A percentile compares a stretch with the other conserved stretches of the same genome.
Evolutionary conservation across 805 yeast species (phyloP).

Genomic region (Barnettozyma pratensis): DNA sequence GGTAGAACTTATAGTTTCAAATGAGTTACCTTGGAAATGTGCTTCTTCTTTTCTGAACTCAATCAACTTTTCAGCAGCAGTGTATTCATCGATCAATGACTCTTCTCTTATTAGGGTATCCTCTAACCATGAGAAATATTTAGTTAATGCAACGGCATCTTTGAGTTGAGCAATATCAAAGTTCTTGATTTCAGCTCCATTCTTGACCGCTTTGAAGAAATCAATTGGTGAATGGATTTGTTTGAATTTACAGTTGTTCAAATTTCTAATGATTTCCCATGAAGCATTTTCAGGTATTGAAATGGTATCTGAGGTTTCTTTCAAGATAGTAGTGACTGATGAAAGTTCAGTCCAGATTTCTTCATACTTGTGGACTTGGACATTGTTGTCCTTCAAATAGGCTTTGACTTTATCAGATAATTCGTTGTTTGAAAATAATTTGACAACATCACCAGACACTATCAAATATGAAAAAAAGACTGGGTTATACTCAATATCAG

Average conservation of each 20-base stretch:
- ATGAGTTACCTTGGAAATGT: slow-evolving; percentile 63
- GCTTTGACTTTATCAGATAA: slow-evolving; percentile 32
- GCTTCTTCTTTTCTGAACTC: slow-evolving; percentile 48
- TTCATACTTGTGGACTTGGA: slow-evolving; percentile 48
- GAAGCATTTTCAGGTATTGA: slow-evolving; percentile 54
- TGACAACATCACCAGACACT: slow-evolving; percentile 38
- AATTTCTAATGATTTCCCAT: slow-evolving; percentile 60
- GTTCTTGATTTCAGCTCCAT: slow-evolving; percentile 63
- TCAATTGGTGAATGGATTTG: slow-evolving; percentile 56
- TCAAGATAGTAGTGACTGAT: slow-evolving; percentile 16
- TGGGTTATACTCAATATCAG: slow-evolving; percentile 81
- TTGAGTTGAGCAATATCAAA: slow-evolving; percentile 72
- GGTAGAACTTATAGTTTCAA: slow-evolving; percentile 70
- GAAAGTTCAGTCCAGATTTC: slow-evolving; percentile 55
- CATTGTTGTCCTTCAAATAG: slow-evolving; percentile 39
- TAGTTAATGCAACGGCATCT: slow-evolving; percentile 74
- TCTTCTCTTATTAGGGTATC: slow-evolving; percentile 39
- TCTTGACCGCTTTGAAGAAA: slow-evolving; percentile 71
- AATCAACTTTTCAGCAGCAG: slow-evolving; percentile 56
- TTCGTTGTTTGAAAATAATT: slow-evolving; percentile 49
- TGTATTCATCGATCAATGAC: slow-evolving; percentile 53
- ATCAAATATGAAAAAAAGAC: slow-evolving; percentile 69
- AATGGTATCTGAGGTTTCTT: slow-evolving; percentile 27
- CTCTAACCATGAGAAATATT: slow-evolving; percentile 82
- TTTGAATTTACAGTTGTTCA: slow-evolving; percentile 35